Conservation (phyloP, 768 basidiomycete species). For the Russula dissimulans region DNA sequence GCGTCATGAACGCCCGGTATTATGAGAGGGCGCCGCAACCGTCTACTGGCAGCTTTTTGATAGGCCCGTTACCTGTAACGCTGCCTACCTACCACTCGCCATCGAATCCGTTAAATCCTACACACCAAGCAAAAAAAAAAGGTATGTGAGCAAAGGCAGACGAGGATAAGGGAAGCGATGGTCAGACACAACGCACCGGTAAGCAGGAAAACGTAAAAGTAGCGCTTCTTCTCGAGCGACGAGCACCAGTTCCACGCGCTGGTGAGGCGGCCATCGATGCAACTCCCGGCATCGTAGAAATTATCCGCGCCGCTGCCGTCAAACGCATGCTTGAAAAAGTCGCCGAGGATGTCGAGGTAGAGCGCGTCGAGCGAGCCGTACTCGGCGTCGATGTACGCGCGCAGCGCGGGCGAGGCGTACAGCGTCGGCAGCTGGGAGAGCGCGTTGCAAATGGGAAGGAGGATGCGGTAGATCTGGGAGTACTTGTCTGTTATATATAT, state of each 20-base stretch:
- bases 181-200: conserved; percentile 41
- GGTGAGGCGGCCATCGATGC: conserved; percentile 76
- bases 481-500: conserved; percentile 53
- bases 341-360: conserved; percentile 60
- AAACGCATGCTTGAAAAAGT: conserved; percentile 84
- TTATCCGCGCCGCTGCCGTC: conserved; percentile 89
- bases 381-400: conserved; percentile 71
- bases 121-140: not conserved
- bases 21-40: not conserved
- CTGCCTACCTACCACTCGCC: conserved; percentile 55
- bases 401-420: conserved; percentile 56
- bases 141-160: not conserved
- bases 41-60: not conserved
- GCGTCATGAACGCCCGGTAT: not conserved
- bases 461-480: conserved; percentile 85
- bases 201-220: conserved; percentile 70
- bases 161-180: too few species aligned
- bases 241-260: conserved; percentile 94
- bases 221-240: conserved; percentile 76
- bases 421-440: conserved; percentile 64
- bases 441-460: conserved; percentile 78
- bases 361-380: conserved; percentile 70
- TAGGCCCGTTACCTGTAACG: not conserved
- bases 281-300: conserved; percentile 81
- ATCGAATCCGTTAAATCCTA: conserved; percentile 79